A percentile compares a stretch with the other conserved stretches of the same genome.
Conservation (phyloP, 2,329 filamentous ascomycete species). For the Xylariomycetidae sp. region DNA sequence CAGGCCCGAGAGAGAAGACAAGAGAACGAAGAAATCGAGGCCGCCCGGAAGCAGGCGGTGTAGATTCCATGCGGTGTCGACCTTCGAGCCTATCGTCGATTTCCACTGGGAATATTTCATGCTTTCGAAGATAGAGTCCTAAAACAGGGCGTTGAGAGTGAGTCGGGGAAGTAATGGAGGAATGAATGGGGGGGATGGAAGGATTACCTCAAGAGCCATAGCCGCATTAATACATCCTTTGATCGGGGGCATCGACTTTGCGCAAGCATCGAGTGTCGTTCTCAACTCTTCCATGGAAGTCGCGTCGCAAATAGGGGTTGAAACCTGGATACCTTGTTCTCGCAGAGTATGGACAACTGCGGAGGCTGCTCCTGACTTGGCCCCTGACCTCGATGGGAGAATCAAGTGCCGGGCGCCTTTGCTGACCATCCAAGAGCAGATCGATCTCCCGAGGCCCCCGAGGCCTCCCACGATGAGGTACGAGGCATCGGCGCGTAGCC, state of each 20-base stretch:
- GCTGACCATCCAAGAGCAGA: conserved; percentile 2
- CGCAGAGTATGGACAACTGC: conserved; percentile 1
- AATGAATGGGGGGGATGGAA: no score
- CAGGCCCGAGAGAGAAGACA: conserved; percentile 26
- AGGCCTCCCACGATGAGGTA: conserved; percentile 6
- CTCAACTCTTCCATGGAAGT: background rate
- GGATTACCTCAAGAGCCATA: no score
- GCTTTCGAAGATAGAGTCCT: conserved; percentile 12
- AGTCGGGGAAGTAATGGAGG: no score
- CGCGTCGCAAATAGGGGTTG: conserved; percentile 1
- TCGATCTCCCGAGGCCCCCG: conserved; percentile 4
- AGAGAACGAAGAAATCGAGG: conserved; percentile 31
- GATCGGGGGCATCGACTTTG: conserved; percentile 4
- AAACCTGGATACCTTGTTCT: conserved; percentile 1
- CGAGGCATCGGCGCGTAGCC: conserved; percentile 3
- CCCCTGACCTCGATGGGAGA: conserved; percentile 4
- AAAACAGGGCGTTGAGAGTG: no score
- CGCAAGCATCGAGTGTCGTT: background rate
- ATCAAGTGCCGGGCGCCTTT: conserved; percentile 6
- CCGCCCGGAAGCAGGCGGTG: conserved; percentile 23
- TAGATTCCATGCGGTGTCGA: conserved; percentile 31
- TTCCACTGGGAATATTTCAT: conserved; percentile 27
- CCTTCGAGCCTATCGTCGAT: conserved; percentile 36
- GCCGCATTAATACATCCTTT: conserved; percentile 4
- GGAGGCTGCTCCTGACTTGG: conserved; percentile 1